phyloP scores from a whole-genome alignment of 352 stramenopile genomes.

The Phytophthora chlamydospora region DNA sequence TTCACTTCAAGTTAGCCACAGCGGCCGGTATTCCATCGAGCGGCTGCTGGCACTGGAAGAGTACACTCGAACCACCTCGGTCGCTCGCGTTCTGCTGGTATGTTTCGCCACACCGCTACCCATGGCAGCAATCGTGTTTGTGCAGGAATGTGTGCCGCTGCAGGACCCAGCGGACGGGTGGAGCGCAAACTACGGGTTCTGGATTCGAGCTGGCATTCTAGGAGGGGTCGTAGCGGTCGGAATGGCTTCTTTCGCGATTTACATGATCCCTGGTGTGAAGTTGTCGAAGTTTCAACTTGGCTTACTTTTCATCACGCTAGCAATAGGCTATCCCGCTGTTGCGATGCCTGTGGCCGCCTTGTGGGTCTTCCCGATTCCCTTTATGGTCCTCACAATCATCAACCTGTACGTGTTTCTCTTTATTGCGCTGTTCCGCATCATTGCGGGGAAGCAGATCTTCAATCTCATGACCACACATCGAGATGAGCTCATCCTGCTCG shows the following conservation, averaged over 20 bases:
- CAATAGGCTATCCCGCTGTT: constrained; percentile 1
- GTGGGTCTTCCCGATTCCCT: constrained; percentile 30
- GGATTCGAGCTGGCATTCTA: constrained; percentile 21
- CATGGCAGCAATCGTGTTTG: constrained; percentile 16
- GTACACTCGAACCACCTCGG: constrained; percentile 12
- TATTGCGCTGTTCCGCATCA: constrained; percentile 15
- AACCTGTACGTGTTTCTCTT: constrained; percentile 23
- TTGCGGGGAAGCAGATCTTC: constrained; percentile 20
- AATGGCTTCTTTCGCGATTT: constrained; percentile 11
- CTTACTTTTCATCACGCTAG: constrained; percentile 7
- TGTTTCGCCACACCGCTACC: constrained; percentile 19
- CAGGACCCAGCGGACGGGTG: constrained; percentile 29
- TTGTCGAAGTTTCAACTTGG: constrained; percentile 17
- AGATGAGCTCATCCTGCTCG: constrained; percentile 20
- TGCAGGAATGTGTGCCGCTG: constrained; percentile 25
- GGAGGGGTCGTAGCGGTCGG: constrained; percentile 6
- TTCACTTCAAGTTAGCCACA: constrained; percentile 7
- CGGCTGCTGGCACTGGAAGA: constrained; percentile 23
- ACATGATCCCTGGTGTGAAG: constrained; percentile 26
- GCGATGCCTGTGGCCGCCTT: constrained; percentile 10
- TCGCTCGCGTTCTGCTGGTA: constrained; percentile 12
- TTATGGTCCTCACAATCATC: constrained; percentile 27
- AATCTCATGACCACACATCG: constrained; percentile 10
- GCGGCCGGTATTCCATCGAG: constrained; percentile 14
- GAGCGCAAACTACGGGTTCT: constrained; percentile 34